phyloP scores from a whole-genome alignment of 164 flowering plant genomes.

The Hamamelis virginiana region DNA sequence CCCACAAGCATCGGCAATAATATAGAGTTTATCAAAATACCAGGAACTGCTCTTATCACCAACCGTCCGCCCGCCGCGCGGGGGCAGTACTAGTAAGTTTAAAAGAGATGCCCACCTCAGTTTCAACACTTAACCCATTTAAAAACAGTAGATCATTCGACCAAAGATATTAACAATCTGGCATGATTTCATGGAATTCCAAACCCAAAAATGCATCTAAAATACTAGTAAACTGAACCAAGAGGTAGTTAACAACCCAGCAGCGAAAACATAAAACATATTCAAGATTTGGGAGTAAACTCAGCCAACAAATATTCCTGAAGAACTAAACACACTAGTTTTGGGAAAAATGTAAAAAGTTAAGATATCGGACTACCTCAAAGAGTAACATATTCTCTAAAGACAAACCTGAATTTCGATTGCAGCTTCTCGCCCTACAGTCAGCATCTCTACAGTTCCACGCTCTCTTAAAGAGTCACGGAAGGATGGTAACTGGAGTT shows the following conservation, averaged over 20 bases:
- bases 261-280: neutral
- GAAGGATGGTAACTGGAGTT: conserved; percentile 85
- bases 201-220: too few relatives aligned
- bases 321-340: neutral
- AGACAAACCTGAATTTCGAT: conserved; percentile 86
- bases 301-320: neutral
- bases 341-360: neutral
- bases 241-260: neutral
- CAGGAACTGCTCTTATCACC: too few relatives aligned
- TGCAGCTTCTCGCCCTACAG: conserved; percentile 91
- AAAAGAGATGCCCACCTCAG: neutral
- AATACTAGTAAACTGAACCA: neutral
- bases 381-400: neutral
- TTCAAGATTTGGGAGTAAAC: neutral
- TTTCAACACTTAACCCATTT: too few relatives aligned
- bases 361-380: neutral
- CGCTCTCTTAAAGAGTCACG: conserved; percentile 84
- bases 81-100: too few relatives aligned
- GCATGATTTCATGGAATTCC: too few relatives aligned
- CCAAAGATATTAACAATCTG: too few relatives aligned
- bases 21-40: neutral
- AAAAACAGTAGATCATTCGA: too few relatives aligned
- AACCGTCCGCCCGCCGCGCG: too few relatives aligned
- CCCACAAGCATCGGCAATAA: neutral
- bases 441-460: conserved; percentile 91